phyloP scores from a whole-genome alignment of 768 basidiomycete genomes.

The Auricularia heimuer region DNA sequence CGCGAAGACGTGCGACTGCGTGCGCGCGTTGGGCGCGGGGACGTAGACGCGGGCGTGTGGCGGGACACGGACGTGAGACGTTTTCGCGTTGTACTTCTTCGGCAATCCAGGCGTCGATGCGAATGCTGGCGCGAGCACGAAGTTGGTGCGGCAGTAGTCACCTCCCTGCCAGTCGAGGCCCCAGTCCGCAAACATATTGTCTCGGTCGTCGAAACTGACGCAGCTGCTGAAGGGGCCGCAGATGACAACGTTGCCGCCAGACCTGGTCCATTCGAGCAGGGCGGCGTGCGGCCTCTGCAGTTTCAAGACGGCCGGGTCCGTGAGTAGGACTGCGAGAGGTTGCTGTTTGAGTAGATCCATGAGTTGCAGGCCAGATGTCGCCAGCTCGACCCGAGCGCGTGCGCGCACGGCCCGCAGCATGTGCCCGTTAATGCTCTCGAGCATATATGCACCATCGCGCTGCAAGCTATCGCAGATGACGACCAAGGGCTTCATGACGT shows the following conservation, averaged over 20 bases:
- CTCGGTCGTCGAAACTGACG: constrained; percentile 17
- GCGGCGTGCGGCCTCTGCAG: constrained; percentile 17
- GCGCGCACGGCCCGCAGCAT: neutral
- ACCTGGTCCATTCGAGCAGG: constrained; percentile 28
- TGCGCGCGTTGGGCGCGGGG: constrained; percentile 9
- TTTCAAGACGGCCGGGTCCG: constrained; percentile 26
- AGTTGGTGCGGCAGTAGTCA: constrained; percentile 31
- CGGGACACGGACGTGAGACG: constrained; percentile 25
- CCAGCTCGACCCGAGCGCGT: neutral
- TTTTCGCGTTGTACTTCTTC: constrained; percentile 32
- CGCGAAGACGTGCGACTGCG: constrained; percentile 17
- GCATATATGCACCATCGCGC: neutral
- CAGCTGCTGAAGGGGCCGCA: constrained; percentile 26
- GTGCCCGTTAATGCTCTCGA: neutral
- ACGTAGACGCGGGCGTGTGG: constrained; percentile 26
- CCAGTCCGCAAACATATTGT: constrained; percentile 18
- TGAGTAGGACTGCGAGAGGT: constrained; percentile 23
- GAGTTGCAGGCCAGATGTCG: neutral
- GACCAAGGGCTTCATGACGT: too few relatives aligned
- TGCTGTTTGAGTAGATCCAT: neutral
- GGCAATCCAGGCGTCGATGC: neutral
- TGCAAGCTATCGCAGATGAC: too few relatives aligned
- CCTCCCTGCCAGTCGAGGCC: constrained; percentile 30
- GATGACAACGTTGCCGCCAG: constrained; percentile 30
- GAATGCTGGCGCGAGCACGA: constrained; percentile 21